Evolutionary conservation across 2,329 filamentous ascomycete species (phyloP).

Genomic region (Diaporthe ilicicola): DNA sequence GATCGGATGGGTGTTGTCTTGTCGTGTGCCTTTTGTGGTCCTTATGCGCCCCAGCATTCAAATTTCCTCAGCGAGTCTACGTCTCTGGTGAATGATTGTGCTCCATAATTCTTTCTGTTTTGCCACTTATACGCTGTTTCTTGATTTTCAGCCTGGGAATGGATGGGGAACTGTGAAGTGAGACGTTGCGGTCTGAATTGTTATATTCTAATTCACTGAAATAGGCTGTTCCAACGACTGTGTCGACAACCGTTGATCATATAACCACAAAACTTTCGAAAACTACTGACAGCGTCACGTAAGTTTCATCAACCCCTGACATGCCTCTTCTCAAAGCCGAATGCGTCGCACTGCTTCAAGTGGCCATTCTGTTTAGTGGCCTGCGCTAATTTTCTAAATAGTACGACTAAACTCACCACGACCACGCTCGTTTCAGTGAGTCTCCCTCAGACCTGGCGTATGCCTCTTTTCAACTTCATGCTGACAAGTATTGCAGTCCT

Average conservation of each 20-base stretch:
- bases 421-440: slow-evolving; percentile 32
- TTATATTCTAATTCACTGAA: neutral
- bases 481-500: slow-evolving; percentile 27
- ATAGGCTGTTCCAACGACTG: slow-evolving; percentile 8
- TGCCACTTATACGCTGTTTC: no score
- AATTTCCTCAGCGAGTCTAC: no score
- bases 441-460: no score
- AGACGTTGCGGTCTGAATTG: neutral
- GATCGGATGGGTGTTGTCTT: no score
- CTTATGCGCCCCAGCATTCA: no score
- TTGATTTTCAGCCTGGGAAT: neutral
- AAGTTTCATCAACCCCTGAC: neutral
- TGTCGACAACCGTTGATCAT: slow-evolving; percentile 18
- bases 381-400: slow-evolving; percentile 9
- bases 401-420: slow-evolving; percentile 26
- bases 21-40: no score
- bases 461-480: neutral
- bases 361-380: neutral
- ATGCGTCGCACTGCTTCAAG: no score
- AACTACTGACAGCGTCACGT: slow-evolving; percentile 17
- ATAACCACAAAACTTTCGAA: neutral
- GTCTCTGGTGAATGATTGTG: no score
- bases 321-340: fast-evolving
- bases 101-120: no score
- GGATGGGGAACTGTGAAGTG: neutral